Percentiles rank a stretch among this genome's conserved stretches.
phyloP scores from a whole-genome alignment of 2,329 filamentous ascomycete species.

The Boeremia exigua region DNA sequence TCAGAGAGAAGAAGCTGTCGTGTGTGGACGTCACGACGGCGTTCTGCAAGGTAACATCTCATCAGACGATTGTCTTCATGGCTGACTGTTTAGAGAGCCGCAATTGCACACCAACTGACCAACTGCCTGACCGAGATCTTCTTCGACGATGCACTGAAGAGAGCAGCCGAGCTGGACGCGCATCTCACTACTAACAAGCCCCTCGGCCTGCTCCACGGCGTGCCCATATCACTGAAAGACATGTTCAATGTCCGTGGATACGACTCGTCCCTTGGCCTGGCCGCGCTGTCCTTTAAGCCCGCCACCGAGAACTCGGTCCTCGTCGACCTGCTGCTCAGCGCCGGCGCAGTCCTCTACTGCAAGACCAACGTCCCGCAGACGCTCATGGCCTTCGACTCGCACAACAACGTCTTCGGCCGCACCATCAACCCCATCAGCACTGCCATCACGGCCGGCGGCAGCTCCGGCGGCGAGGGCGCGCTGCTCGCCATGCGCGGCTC shows the following conservation, averaged over 20 bases:
- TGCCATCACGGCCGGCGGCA: conserved; percentile 58
- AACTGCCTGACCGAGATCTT: conserved; percentile 52
- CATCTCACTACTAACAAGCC: conserved; percentile 49
- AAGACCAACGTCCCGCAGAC: conserved; percentile 64
- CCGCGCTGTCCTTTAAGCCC: conserved; percentile 52
- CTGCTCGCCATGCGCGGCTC: conserved; percentile 57
- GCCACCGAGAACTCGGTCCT: conserved; percentile 48
- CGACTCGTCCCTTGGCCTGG: conserved; percentile 52
- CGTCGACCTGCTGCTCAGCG: conserved; percentile 52
- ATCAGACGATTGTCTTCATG: neutral
- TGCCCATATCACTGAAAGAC: conserved; percentile 58
- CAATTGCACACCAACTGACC: conserved; percentile 55
- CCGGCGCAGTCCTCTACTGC: conserved; percentile 58
- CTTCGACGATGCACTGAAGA: conserved; percentile 43
- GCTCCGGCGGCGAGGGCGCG: conserved; percentile 60
- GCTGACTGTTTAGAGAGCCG: conserved; percentile 46
- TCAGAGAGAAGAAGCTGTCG: conserved; percentile 44
- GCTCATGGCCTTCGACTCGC: conserved; percentile 59
- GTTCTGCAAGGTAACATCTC: conserved; percentile 51
- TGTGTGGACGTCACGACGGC: conserved; percentile 49
- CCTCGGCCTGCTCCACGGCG: conserved; percentile 54
- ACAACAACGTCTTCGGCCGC: conserved; percentile 58
- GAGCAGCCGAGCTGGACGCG: conserved; percentile 48
- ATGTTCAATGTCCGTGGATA: conserved; percentile 57
- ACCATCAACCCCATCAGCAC: conserved; percentile 58